phyloP scores from a whole-genome alignment of 2,329 filamentous ascomycete genomes.

The Aspergillus texensis region DNA sequence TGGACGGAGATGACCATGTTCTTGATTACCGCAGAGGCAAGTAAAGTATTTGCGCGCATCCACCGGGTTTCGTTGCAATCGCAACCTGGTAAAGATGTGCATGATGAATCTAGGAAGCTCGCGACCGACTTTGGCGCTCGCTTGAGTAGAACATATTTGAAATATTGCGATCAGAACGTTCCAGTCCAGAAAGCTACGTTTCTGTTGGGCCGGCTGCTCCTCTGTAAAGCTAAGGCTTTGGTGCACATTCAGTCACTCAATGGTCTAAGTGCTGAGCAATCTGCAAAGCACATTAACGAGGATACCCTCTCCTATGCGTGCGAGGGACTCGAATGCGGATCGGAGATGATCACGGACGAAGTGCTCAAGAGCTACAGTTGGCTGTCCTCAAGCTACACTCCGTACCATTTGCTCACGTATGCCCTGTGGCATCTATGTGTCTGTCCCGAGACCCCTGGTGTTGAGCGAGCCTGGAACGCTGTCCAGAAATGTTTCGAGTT shows the following conservation, averaged over 20 bases:
- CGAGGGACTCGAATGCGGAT: constrained; percentile 36
- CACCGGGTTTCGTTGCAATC: not conserved
- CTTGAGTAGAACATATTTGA: constrained; percentile 54
- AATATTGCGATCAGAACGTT: constrained; percentile 56
- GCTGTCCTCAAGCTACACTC: constrained; percentile 44
- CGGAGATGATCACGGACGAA: constrained; percentile 39
- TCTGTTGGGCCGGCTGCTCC: constrained; percentile 30
- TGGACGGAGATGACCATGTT: constrained; percentile 63
- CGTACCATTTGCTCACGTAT: constrained; percentile 50
- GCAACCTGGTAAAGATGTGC: not conserved
- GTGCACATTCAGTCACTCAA: constrained; percentile 16
- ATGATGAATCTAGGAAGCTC: constrained; percentile 32
- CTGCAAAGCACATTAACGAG: constrained; percentile 31
- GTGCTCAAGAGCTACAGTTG: constrained; percentile 43
- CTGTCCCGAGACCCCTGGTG: constrained; percentile 33
- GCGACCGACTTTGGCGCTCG: constrained; percentile 48
- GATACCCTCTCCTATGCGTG: constrained; percentile 34
- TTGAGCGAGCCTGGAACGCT: constrained; percentile 37
- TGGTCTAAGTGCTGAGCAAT: not conserved
- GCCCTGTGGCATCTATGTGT: constrained; percentile 50
- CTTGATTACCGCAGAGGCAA: constrained; percentile 56
- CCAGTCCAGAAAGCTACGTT: constrained; percentile 45
- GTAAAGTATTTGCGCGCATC: not conserved
- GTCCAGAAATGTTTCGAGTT: constrained; percentile 20
- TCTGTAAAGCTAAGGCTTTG: constrained; percentile 8